A percentile compares a stretch with the other conserved stretches of the same genome.
Conservation (phyloP, 164 flowering plant genomes). For the Chimonanthus praecox region DNA sequence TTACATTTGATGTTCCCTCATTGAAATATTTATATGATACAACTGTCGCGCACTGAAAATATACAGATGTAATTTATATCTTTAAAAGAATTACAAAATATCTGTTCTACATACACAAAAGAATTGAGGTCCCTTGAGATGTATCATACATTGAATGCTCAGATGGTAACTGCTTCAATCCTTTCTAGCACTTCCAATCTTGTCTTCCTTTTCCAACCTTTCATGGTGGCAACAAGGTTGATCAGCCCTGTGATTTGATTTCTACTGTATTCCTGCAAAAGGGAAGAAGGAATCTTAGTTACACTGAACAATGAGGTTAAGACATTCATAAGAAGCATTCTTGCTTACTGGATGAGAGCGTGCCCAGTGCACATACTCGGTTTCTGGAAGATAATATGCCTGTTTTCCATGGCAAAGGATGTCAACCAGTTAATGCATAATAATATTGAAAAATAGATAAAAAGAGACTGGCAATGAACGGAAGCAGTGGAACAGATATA, state of each 20-base stretch:
- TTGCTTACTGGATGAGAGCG: constrained; percentile 81
- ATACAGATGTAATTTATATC: constrained; percentile 3
- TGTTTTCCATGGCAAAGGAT: constrained; percentile 22
- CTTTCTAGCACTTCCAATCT: constrained; percentile 82
- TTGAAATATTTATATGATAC: constrained; percentile 9
- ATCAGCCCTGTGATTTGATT: constrained; percentile 72
- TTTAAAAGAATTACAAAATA: no score
- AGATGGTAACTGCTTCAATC: constrained; percentile 39
- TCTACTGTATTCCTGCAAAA: constrained; percentile 80
- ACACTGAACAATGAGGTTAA: background rate
- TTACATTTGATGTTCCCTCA: constrained; percentile 21
- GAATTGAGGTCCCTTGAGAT: background rate
- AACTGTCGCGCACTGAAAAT: constrained; percentile 9
- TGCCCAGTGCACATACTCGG: constrained; percentile 93
- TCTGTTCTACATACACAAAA: background rate
- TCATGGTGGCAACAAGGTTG: constrained; percentile 92
- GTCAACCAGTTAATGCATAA: background rate
- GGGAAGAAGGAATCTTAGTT: background rate
- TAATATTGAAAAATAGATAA: background rate
- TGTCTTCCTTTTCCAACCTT: constrained; percentile 89
- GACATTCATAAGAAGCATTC: background rate
- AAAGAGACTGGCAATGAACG: no score
- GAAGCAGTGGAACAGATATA: no score
- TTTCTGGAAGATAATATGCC: constrained; percentile 98
- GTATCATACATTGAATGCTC: constrained; percentile 2